Evolutionary conservation across 2,329 filamentous ascomycete genomes (phyloP), one percentile per base, ranked within the genome.

Genomic region (Pseudogymnoascus sp.): DNA sequence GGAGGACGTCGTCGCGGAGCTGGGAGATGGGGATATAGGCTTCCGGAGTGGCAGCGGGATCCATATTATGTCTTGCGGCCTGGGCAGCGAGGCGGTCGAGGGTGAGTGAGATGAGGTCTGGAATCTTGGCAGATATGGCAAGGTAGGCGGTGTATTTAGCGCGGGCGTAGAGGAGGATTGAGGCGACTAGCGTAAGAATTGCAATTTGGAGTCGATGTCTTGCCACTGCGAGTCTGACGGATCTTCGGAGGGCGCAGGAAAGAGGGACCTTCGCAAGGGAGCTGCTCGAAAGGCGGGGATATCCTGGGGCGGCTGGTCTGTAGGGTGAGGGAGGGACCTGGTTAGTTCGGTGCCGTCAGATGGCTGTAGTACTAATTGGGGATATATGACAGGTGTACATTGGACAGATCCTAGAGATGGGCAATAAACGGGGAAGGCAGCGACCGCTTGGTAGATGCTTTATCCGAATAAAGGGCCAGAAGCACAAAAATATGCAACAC

Each of bases 261-360:
- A 97, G 81, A 79, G 92, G 84, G 88, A 97, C 82, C 76, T 88
- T 84, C 83, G 92, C 89, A 87, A 96, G 89, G 81, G 90, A 95
- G 80, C 84, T 88, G 78, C 89, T 93, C 77, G 86, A 84, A 82
- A 97, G 84, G 75, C 78, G 78, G 80, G 80, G 78, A 75, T 80
- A 72, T 85, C 86, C 77, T 81, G 79, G 75, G 78, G 77, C 77
- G 80, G 79, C 75, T 80, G 82, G 79, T 90, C 90, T 93, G 85
- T 85, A 78, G 87, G 80, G 74, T 83, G 78, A 79, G 83, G 76
- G 79, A 83, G 79, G 80, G 80, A 83, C 87, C 92, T 96, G 88
- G 85, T 96, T 92, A 96, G 92, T 96, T 78, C 71, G 10, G 3
- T 15, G 25, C 31, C 42, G 42, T 52, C 42, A 52, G 42, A 52